Percentiles rank a stretch among this genome's conserved stretches.
These are phyloP conservation scores for Solanum hybrid DNA, from an alignment of 305 asterid species.

Conservation along the genomic window DNA sequence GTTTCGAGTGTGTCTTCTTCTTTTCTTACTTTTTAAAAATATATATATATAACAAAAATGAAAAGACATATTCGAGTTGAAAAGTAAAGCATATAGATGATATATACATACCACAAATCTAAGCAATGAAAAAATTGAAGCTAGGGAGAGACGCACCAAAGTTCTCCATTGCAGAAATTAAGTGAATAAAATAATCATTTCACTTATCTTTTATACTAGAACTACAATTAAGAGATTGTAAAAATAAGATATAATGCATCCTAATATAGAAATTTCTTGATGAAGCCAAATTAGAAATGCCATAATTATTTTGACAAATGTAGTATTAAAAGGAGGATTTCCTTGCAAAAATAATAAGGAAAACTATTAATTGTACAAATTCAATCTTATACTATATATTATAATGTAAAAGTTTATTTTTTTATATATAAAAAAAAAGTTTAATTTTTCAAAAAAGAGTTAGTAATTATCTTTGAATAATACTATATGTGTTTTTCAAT, in stretches of 20 bases:
- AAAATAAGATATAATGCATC: not conserved
- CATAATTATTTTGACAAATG: not conserved
- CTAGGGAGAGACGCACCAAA: not conserved
- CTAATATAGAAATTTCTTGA: not conserved
- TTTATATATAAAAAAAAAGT: too few species aligned
- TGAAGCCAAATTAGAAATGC: not conserved
- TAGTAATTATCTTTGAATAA: too few species aligned
- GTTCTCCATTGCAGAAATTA: not conserved
- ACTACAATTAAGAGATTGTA: not conserved
- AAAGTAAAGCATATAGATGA: not conserved
- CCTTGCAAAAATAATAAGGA: not conserved
- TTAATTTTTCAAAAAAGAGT: not conserved
- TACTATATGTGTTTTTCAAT: not conserved
- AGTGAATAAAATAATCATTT: not conserved
- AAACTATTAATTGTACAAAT: not conserved
- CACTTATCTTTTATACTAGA: not conserved
- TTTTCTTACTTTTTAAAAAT: not conserved
- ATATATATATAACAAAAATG: not conserved
- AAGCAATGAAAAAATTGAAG: not conserved
- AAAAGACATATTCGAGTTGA: not conserved
- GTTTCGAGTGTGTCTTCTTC: not conserved
- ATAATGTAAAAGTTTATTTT: not conserved
- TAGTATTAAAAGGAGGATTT: not conserved
- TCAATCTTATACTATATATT: not conserved
- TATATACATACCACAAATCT: not conserved